phyloP scores from a whole-genome alignment of 2,329 filamentous ascomycete genomes.

The Ophiostoma populinum region DNA sequence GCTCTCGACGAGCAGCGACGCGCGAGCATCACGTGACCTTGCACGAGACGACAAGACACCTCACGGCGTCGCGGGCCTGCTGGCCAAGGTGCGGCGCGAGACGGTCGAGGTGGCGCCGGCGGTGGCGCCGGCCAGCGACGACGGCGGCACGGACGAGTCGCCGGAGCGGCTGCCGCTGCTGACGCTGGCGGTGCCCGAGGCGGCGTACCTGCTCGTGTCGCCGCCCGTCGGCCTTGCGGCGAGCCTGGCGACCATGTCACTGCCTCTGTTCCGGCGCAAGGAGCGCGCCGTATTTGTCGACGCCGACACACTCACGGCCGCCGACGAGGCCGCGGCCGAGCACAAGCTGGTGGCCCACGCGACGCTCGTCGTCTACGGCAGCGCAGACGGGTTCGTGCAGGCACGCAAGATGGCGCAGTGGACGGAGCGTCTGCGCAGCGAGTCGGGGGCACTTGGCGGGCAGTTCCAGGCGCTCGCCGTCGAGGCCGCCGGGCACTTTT shows the following conservation, averaged over 20 bases:
- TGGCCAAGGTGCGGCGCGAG: slow-evolving; percentile 22
- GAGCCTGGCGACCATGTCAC: slow-evolving; percentile 39
- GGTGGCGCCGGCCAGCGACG: background rate
- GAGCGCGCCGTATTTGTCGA: background rate
- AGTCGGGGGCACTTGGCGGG: slow-evolving; percentile 8
- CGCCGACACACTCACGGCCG: background rate
- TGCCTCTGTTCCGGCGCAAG: slow-evolving; percentile 3
- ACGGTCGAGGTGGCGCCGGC: slow-evolving; percentile 9
- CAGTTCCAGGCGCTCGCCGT: slow-evolving; percentile 25
- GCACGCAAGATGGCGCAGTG: slow-evolving; percentile 48
- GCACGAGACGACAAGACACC: slow-evolving; percentile 22
- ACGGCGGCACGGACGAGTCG: slow-evolving; percentile 5
- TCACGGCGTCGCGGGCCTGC: slow-evolving; percentile 29
- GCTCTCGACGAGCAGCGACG: background rate
- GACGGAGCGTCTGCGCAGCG: slow-evolving; percentile 30
- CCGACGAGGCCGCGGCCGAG: slow-evolving; percentile 21
- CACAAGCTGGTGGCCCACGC: slow-evolving; percentile 38
- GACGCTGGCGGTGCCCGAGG: slow-evolving; percentile 21
- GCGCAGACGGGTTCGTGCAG: slow-evolving; percentile 56
- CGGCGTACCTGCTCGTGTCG: slow-evolving; percentile 49
- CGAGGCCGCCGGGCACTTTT: slow-evolving; percentile 35
- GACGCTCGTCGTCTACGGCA: slow-evolving; percentile 58
- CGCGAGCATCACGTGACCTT: background rate
- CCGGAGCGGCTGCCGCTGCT: slow-evolving; percentile 21
- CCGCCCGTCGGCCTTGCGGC: slow-evolving; percentile 45